Evolutionary conservation across 768 basidiomycete species (phyloP).

Genomic region (Dentipellis sp.): DNA sequence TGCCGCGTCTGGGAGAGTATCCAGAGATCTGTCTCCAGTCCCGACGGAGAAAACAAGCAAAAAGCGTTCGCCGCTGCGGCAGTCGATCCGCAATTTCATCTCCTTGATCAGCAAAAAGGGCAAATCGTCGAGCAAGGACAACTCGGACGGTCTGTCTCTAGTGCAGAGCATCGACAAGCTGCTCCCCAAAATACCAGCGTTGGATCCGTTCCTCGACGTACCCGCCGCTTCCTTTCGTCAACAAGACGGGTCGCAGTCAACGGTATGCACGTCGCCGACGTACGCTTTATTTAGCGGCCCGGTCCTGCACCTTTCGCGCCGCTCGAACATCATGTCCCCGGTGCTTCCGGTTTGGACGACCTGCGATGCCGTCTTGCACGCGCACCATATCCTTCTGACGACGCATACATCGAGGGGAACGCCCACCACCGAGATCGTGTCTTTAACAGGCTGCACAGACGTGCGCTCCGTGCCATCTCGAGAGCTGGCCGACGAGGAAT

Average conservation of each 20-base stretch:
- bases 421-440: slow-evolving; percentile 35
- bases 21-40: slow-evolving; percentile 12
- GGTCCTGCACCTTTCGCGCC: slow-evolving; percentile 40
- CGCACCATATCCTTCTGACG: slow-evolving; percentile 37
- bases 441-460: slow-evolving; percentile 46
- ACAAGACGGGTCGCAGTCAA: background rate
- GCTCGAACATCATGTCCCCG: slow-evolving; percentile 14
- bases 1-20: background rate
- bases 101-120: slow-evolving; percentile 48
- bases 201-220: background rate
- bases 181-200: background rate
- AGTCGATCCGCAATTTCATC: slow-evolving; percentile 55
- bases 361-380: slow-evolving; percentile 31
- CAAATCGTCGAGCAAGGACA: slow-evolving; percentile 17
- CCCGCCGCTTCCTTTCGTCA: background rate
- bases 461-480: slow-evolving; percentile 45
- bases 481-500: slow-evolving; percentile 37
- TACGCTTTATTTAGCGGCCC: slow-evolving; percentile 23
- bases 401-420: slow-evolving; percentile 33
- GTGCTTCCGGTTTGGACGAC: slow-evolving; percentile 39
- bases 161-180: slow-evolving; percentile 3
- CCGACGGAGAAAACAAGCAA: slow-evolving; percentile 29
- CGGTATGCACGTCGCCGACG: slow-evolving; percentile 14
- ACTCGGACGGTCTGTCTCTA: slow-evolving; percentile 9
- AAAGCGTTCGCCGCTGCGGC: slow-evolving; percentile 45